Evolutionary conservation across 176 grass and related monocot species (phyloP).

Genomic region (Oropetium thomaeum): DNA sequence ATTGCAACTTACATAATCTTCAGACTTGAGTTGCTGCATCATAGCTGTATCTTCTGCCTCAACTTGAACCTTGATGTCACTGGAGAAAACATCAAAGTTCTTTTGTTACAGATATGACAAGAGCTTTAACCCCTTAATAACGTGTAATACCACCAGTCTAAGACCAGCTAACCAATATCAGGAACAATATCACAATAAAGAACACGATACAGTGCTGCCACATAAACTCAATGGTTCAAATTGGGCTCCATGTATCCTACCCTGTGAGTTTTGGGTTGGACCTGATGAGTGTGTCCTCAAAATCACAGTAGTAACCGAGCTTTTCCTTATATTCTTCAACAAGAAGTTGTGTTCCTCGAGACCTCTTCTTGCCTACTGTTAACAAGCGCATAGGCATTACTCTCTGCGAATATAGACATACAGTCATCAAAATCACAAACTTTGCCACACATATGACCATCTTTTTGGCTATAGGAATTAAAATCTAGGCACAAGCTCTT

Average conservation of each 20-base stretch:
- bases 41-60: constrained; percentile 68
- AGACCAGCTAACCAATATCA: neutral
- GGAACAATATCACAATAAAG: neutral
- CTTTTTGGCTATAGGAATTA: neutral
- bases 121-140: neutral
- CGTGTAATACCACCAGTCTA: neutral
- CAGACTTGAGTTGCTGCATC: constrained; percentile 71
- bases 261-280: constrained; percentile 84
- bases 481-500: neutral
- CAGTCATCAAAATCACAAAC: neutral
- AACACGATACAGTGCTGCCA: neutral
- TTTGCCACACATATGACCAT: neutral
- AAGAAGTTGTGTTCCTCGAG: constrained; percentile 65
- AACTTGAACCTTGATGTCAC: constrained; percentile 77
- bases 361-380: constrained; percentile 86
- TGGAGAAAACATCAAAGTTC: neutral
- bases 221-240: neutral
- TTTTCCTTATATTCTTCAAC: constrained; percentile 88
- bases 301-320: constrained; percentile 62
- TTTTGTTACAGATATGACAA: neutral
- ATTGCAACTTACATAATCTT: constrained; percentile 74
- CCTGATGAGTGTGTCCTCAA: constrained; percentile 64
- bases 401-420: constrained; percentile 40
- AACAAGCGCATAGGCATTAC: constrained; percentile 72
- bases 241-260: constrained; percentile 18